Conservation (phyloP, 768 basidiomycete genomes). For the Trametes gibbosa region DNA sequence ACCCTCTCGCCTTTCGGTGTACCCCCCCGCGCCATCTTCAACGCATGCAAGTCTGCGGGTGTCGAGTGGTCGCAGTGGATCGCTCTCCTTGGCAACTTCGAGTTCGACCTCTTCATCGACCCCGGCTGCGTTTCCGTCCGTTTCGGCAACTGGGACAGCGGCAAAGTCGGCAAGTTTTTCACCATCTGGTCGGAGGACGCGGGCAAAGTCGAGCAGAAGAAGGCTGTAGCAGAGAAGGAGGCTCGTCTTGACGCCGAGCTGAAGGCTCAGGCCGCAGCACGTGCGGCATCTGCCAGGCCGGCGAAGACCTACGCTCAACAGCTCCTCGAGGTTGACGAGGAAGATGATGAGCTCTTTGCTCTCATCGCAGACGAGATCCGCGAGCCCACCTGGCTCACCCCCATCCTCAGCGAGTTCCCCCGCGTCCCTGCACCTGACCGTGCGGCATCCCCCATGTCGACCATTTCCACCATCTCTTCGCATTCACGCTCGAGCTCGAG, state of each 20-base stretch:
- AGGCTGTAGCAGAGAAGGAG: conserved; percentile 15
- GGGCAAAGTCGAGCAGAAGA: conserved; percentile 29
- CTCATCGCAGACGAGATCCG: conserved; percentile 72
- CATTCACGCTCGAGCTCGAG: conserved; percentile 57
- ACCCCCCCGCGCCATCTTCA: conserved; percentile 70
- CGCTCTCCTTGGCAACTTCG: conserved; percentile 57
- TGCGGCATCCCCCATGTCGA: conserved; percentile 41
- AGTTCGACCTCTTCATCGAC: conserved; percentile 80
- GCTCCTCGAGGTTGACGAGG: conserved; percentile 66
- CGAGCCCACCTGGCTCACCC: conserved; percentile 68
- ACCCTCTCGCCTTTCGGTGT: conserved; percentile 65
- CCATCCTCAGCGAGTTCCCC: conserved; percentile 60
- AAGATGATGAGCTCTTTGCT: conserved; percentile 71
- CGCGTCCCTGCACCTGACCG: conserved; percentile 31
- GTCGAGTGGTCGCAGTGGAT: conserved; percentile 87
- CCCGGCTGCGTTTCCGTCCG: conserved; percentile 76
- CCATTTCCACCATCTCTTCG: conserved; percentile 52
- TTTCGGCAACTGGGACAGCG: conserved; percentile 39
- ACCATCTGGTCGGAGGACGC: conserved; percentile 67
- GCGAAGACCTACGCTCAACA: conserved; percentile 71
- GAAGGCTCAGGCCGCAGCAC: conserved; percentile 19
- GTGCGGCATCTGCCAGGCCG: conserved; percentile 26
- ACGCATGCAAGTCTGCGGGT: conserved; percentile 64
- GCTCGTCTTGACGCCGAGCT: conserved; percentile 23
- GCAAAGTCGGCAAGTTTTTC: conserved; percentile 48